Evolutionary conservation across 2,329 filamentous ascomycete genomes (phyloP).

Genomic region (Colletotrichum sp.): DNA sequence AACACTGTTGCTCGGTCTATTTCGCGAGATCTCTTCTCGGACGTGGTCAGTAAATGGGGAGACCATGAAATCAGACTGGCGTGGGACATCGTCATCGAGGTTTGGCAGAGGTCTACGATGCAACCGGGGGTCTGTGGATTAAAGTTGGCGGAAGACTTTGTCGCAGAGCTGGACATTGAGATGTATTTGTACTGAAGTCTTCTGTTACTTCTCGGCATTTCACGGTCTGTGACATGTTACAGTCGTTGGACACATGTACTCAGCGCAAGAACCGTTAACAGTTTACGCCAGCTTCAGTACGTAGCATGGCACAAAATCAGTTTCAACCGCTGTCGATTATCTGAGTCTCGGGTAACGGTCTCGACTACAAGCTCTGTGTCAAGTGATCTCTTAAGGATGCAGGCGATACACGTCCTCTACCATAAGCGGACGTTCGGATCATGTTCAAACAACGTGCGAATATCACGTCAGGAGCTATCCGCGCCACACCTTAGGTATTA

Average conservation of each 20-base stretch:
- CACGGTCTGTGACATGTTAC: accelerated
- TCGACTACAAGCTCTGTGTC: not conserved
- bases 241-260: not conserved
- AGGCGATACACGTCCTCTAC: not conserved
- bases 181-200: not conserved
- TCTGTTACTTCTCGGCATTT: accelerated
- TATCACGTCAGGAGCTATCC: not conserved
- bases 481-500: not conserved
- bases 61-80: not conserved
- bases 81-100: not conserved
- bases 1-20: not conserved
- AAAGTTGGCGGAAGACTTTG: not conserved
- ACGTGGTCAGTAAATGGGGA: not conserved
- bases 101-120: not conserved
- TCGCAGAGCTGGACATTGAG: not conserved
- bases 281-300: accelerated
- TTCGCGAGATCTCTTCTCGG: not conserved
- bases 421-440: not conserved
- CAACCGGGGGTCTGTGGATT: not conserved
- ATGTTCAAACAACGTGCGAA: accelerated
- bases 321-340: not conserved
- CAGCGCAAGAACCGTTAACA: accelerated
- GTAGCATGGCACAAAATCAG: accelerated
- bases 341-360: not conserved
- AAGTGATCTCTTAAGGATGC: not conserved